Base-by-base conservation (phyloP, 2,329 filamentous ascomycete species). In the Alternaria sp. region DNA sequence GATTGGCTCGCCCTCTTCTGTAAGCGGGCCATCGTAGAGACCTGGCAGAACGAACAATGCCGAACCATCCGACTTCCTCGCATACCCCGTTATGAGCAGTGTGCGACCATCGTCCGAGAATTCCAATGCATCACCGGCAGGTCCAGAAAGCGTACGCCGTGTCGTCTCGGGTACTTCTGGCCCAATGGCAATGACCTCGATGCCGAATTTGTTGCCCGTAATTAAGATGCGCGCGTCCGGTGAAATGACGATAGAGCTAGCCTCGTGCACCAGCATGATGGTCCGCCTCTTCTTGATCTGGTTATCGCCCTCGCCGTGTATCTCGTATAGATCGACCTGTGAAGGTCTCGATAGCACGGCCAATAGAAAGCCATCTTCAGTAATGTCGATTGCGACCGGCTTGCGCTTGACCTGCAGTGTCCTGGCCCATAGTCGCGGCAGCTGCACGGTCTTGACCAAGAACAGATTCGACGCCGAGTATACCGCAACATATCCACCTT, bases 121-220 rank as follows among this genome's bases (percentile, higher is more conserved):
- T 46, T 79, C 73, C 26, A 81, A 66, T 1, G 71, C 72, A 45
- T 81, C 79, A 47, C 79, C 78, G 2, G 76, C 72, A 5, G 77
- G 74, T 1, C 78, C 78, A 10, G 77, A 79, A 10, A 81, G 75
- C 6, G 76, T 76, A 5, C 80, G 72, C 52, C 76, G 66, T 28
- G 74, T 68, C 5, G 79, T 73, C 47, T 77, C 79, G 6, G 75
- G 74, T 1, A 88, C 88, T 57, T 85, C 87, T 3, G 89, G 84
- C 51, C 87, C 88, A 43, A 97, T 82, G 6, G 93, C 91, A 26
- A 92, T 89, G 0, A 97, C 91, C 78, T 97, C 93, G 66, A 97
- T 94, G n/a, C 92, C 92, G 59, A 92, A 91, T 73, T 93, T 89
- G 78, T 94, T 96, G 8, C 93, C 93, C 15, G 93, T 91, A 23